Evolutionary conservation across 140 eudicot genomes (phyloP), one percentile per base, ranked within the genome.

Genomic region (Anethum foeniculum): DNA sequence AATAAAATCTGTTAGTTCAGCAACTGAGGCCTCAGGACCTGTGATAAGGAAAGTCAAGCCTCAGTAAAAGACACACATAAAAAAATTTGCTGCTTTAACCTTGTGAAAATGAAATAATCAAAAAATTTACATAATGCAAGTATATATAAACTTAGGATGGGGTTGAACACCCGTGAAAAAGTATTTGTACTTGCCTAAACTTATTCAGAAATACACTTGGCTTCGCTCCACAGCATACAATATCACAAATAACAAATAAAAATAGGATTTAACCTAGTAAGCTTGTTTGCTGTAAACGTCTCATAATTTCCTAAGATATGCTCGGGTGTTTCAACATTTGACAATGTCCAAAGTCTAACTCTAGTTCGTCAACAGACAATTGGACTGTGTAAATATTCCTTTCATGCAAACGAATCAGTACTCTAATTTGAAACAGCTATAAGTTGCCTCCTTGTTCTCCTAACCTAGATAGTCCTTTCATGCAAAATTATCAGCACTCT

Each of bases 1-100:
- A 36, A 95, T 92, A 78, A 87, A 92, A 87, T 95, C 97, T 2
- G 91, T 85, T 43, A 95, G 85, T 34, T 83, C 96, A 64, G 80
- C 85, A 30, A 89, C 27, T 58, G 96, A 81, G 15, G 97, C 91
- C 68, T 86, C 89, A n/a, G 90, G 90, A 43, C 99, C 97, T 95
- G 88, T 80, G 82, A 84, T 28, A 2, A 11, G n/a, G 39, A 30
- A 62, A 6, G 6, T 38, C 5, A 16, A 56, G 69, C 34, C 10
- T n/a, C 11, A 25, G 54, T 19, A 43, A 43, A 79, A 64, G 25
- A 85, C 54, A 15, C 15, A 2, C 1, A 43, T 13, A 76, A 64
- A 12, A 47, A 43, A 34, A 34, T 19, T 38, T 1, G 64, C 52
- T 75, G 77, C 32, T 64, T 74, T 1, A 27, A 41, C 39, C 23